These are phyloP conservation scores for Hypoxylon crocopeplum DNA, from an alignment of 495 filamentous ascomycete genomes.

Conservation along the genomic window DNA sequence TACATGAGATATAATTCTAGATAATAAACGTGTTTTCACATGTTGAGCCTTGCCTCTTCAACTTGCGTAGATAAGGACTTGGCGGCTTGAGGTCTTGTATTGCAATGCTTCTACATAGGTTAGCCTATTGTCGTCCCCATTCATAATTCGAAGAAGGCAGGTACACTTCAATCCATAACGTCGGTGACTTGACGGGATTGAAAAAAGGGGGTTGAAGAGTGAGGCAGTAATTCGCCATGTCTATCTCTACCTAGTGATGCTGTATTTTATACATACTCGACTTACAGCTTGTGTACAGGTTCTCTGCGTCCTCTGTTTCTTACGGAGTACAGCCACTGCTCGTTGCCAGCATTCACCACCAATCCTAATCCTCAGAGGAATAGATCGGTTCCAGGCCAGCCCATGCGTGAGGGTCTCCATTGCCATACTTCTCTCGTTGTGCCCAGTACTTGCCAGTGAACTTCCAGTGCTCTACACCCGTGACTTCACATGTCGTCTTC, in stretches of 20 bases:
- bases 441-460: conserved; percentile 90
- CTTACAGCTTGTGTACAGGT: conserved; percentile 15
- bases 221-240: not conserved
- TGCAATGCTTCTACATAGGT: no score
- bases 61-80: no score
- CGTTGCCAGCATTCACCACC: conserved; percentile 1
- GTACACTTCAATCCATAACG: no score
- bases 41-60: no score
- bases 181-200: no score
- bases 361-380: conserved; percentile 27
- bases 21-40: no score
- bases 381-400: conserved; percentile 59
- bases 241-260: conserved; percentile 8
- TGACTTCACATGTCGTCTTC: conserved; percentile 72
- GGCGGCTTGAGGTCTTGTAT: no score
- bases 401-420: conserved; percentile 53
- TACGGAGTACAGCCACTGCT: conserved; percentile 10
- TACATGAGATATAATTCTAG: no score
- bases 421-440: conserved; percentile 63
- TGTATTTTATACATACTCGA: conserved; percentile 29
- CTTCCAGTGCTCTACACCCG: conserved; percentile 89
- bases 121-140: no score
- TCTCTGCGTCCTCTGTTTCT: conserved; percentile 2
- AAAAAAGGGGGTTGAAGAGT: no score
- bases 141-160: no score